A percentile compares a stretch with the other conserved stretches of the same genome.
phyloP scores from a whole-genome alignment of 768 basidiomycete genomes.

The Leccinum subgranulosum region DNA sequence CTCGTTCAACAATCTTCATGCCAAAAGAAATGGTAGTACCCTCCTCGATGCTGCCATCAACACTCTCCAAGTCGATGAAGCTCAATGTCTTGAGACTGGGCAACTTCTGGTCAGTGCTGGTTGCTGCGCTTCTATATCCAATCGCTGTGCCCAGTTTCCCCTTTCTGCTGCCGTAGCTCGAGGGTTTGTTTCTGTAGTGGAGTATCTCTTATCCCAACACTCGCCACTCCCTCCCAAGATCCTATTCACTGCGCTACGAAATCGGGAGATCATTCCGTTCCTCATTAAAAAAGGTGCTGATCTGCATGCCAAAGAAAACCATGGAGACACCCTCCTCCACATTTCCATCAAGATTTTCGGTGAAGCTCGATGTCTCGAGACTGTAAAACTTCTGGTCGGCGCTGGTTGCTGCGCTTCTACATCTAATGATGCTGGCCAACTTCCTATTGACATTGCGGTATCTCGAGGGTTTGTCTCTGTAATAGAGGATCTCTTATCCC shows the following conservation, averaged over 20 bases:
- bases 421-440: not conserved
- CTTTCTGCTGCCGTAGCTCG: not conserved
- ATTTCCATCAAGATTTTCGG: not conserved
- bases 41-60: not conserved
- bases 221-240: not conserved
- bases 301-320: not conserved
- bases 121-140: not conserved
- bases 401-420: not conserved
- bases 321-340: not conserved
- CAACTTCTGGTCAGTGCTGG: not conserved
- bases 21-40: not conserved
- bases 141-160: not conserved
- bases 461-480: not conserved
- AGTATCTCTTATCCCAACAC: not conserved
- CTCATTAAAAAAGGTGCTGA: not conserved
- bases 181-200: not conserved
- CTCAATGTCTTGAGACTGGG: not conserved
- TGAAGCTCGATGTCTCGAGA: not conserved
- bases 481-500: not conserved
- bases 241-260: not conserved
- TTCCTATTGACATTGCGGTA: not conserved
- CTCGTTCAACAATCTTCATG: too few species aligned
- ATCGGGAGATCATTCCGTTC: not conserved
- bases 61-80: not conserved
- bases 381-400: not conserved